phyloP scores from a whole-genome alignment of 352 stramenopile genomes.

The Phytopythium montanum region DNA sequence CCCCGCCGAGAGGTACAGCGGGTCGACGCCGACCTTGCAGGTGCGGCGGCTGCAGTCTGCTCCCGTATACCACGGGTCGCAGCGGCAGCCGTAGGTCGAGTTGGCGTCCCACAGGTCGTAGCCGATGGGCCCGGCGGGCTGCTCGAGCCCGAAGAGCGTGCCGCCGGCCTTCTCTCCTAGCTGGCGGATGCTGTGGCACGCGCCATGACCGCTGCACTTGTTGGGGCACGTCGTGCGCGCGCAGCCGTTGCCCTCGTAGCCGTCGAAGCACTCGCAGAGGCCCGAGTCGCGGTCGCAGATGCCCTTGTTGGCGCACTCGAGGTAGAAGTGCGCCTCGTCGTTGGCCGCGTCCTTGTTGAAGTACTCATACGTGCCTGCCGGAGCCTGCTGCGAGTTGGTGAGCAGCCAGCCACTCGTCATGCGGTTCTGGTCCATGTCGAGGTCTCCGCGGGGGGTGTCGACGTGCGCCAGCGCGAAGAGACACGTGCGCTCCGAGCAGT shows the following conservation, averaged over 20 bases:
- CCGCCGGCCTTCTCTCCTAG: constrained; percentile 42
- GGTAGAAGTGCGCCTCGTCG: constrained; percentile 87
- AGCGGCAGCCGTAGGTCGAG: constrained; percentile 83
- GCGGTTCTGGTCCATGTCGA: constrained; percentile 80
- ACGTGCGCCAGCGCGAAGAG: constrained; percentile 85
- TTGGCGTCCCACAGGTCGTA: constrained; percentile 85
- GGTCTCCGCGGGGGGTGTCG: constrained; percentile 92
- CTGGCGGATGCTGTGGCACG: constrained; percentile 65
- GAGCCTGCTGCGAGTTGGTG: constrained; percentile 64
- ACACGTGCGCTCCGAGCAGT: constrained; percentile 81
- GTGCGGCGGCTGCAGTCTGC: constrained; percentile 70
- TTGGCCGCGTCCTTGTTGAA: constrained; percentile 40
- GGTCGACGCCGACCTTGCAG: constrained; percentile 73
- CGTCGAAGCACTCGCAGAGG: constrained; percentile 86
- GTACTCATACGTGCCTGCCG: constrained; percentile 68
- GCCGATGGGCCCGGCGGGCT: constrained; percentile 13
- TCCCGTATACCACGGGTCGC: constrained; percentile 85
- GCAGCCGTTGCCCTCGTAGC: constrained; percentile 88
- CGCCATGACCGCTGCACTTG: constrained; percentile 68
- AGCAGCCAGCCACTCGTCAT: constrained; percentile 48
- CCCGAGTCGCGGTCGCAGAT: constrained; percentile 86
- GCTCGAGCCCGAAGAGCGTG: constrained; percentile 34
- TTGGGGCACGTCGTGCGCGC: constrained; percentile 68
- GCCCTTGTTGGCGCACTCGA: constrained; percentile 93
- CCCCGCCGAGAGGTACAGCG: constrained; percentile 45